Conservation (phyloP, 176 grass and related monocot genomes). For the Paspalum notatum region DNA sequence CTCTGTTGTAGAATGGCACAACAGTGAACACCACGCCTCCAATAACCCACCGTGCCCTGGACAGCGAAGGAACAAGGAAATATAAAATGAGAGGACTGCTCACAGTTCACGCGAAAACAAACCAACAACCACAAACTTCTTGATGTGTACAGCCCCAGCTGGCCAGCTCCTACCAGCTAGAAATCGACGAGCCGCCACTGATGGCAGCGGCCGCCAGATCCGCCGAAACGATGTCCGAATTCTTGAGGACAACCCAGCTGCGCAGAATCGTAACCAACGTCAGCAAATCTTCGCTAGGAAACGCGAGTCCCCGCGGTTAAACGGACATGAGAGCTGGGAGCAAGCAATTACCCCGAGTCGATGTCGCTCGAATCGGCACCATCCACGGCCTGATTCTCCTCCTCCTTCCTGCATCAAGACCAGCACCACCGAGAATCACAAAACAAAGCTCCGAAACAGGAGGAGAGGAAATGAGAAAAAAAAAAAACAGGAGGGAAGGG, state of each 20-base stretch:
- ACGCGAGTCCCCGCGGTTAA: neutral
- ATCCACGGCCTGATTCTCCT: neutral
- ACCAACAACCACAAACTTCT: neutral
- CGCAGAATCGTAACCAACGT: neutral
- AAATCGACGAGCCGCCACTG: neutral
- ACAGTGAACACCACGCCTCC: conserved; percentile 46
- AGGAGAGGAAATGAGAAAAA: neutral
- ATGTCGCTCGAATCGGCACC: conserved; percentile 35
- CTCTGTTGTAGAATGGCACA: conserved; percentile 59
- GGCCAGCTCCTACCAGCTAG: conserved; percentile 26
- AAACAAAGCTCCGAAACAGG: neutral
- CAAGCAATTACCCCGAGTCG: conserved; percentile 39
- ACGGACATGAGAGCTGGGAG: neutral
- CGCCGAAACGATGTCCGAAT: conserved; percentile 30
- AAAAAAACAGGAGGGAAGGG: neutral
- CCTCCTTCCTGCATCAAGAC: neutral
- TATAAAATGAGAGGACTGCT: neutral
- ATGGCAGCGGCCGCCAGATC: conserved; percentile 37
- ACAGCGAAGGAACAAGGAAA: neutral
- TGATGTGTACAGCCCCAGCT: neutral
- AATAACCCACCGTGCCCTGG: conserved; percentile 52
- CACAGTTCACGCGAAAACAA: neutral
- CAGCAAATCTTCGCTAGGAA: conserved; percentile 5
- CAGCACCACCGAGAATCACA: conserved; percentile 20
- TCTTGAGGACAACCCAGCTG: conserved; percentile 48